Percentiles rank a stretch among this genome's conserved stretches.
Evolutionary conservation across 768 basidiomycete species (phyloP).

Genomic region (Boletellus ananiceps): DNA sequence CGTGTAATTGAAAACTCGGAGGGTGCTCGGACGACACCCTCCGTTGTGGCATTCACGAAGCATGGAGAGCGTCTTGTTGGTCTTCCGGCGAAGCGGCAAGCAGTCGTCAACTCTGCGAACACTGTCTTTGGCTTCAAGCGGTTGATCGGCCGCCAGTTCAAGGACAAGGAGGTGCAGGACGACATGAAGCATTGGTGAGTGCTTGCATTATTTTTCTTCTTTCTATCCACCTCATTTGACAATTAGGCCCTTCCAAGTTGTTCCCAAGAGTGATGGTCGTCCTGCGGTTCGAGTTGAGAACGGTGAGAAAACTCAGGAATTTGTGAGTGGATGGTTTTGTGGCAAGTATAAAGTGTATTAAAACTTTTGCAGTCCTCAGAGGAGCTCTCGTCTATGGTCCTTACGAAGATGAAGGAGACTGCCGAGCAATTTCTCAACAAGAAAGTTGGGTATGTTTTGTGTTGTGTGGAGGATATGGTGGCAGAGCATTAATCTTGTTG

Average conservation of each 20-base stretch:
- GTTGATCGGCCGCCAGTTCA: constrained; percentile 89
- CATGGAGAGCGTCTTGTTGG: constrained; percentile 96
- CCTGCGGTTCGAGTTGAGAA: constrained; percentile 84
- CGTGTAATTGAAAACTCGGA: constrained; percentile 97
- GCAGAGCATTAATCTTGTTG: constrained; percentile 1
- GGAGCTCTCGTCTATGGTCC: constrained; percentile 83
- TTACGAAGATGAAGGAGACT: constrained; percentile 93
- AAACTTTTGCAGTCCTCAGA: constrained; percentile 62
- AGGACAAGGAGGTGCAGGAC: constrained; percentile 88
- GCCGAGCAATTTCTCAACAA: constrained; percentile 92
- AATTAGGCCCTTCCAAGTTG: constrained; percentile 75
- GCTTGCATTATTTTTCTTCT: not conserved
- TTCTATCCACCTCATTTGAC: not conserved
- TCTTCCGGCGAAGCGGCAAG: constrained; percentile 95
- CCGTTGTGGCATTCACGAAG: constrained; percentile 97
- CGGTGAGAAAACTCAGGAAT: constrained; percentile 75
- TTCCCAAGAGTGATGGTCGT: constrained; percentile 64
- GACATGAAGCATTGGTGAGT: constrained; percentile 81
- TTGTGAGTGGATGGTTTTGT: constrained; percentile 46
- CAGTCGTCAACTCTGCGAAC: constrained; percentile 91
- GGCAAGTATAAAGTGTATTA: not conserved
- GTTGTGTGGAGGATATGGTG: not conserved
- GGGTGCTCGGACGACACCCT: constrained; percentile 96
- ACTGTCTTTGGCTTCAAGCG: constrained; percentile 95
- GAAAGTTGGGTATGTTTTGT: constrained; percentile 74